These are phyloP conservation scores for Alternaria conjuncta DNA, from an alignment of 2,329 filamentous ascomycete species.

Conservation along the genomic window DNA sequence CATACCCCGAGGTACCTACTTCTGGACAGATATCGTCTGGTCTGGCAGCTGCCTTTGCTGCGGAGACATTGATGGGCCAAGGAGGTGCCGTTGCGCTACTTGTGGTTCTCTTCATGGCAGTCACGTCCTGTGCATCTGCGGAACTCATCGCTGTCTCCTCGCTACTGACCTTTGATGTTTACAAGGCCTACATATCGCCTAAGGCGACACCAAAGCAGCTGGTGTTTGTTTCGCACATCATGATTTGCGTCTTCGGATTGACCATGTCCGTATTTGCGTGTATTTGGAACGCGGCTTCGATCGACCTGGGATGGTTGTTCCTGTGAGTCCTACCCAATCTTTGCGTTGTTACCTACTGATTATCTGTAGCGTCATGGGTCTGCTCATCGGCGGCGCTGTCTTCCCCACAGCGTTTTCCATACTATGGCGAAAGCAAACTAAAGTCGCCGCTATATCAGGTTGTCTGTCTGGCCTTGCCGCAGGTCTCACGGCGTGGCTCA, in stretches of 20 bases:
- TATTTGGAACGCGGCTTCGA: conserved; percentile 47
- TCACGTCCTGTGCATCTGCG: conserved; percentile 47
- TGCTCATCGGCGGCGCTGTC: conserved; percentile 52
- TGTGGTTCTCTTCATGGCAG: conserved; percentile 44
- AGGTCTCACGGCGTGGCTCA: conserved; percentile 48
- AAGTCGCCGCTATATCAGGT: conserved; percentile 42
- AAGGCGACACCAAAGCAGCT: conserved; percentile 44
- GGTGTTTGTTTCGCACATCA: conserved; percentile 50
- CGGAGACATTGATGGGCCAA: conserved; percentile 37
- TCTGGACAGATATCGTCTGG: conserved; percentile 37
- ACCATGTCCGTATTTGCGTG: conserved; percentile 50
- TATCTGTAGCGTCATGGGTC: conserved; percentile 44
- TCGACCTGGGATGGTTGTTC: conserved; percentile 53
- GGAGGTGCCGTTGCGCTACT: conserved; percentile 38
- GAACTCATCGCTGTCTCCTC: conserved; percentile 52
- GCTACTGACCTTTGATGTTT: conserved; percentile 53
- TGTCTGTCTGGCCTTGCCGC: conserved; percentile 43
- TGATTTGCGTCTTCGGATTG: conserved; percentile 51
- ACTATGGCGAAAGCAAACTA: conserved; percentile 45
- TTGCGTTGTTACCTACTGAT: conserved; percentile 11
- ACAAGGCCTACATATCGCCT: conserved; percentile 52
- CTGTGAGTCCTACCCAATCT: conserved; percentile 23
- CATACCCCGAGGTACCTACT: conserved; percentile 45
- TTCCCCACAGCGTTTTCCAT: conserved; percentile 50
- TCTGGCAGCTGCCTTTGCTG: conserved; percentile 39